phyloP scores from a whole-genome alignment of 495 filamentous ascomycete species.

The Tuber brumale region DNA sequence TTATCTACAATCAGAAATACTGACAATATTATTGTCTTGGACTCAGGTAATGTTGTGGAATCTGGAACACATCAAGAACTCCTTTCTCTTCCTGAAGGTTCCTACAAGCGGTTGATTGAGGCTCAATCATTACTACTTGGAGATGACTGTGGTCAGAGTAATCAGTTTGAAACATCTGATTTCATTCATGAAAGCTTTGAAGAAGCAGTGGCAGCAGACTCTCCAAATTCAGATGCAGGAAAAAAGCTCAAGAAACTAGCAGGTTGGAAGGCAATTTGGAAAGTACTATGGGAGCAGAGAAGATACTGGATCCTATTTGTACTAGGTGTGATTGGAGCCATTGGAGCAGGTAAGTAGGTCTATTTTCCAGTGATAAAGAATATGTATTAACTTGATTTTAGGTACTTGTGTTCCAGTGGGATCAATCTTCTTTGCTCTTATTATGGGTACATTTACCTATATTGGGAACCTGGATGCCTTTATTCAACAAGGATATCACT shows the following conservation, averaged over 20 bases:
- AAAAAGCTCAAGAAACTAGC: slow-evolving; percentile 18
- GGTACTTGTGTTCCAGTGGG: slow-evolving; percentile 48
- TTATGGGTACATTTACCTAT: slow-evolving; percentile 49
- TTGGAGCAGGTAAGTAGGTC: slow-evolving; percentile 50
- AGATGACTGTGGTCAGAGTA: background rate
- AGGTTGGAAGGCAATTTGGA: slow-evolving; percentile 44
- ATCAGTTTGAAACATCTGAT: background rate
- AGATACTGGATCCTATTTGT: slow-evolving; percentile 48
- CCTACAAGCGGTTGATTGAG: slow-evolving; percentile 38
- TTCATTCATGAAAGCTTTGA: background rate
- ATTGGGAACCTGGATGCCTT: slow-evolving; percentile 44
- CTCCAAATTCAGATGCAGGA: background rate
- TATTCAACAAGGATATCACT: slow-evolving; percentile 49
- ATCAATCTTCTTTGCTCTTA: slow-evolving; percentile 49
- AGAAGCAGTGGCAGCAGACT: background rate
- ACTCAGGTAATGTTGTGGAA: slow-evolving; percentile 55
- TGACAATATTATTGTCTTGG: slow-evolving; percentile 59
- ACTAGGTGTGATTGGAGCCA: slow-evolving; percentile 46
- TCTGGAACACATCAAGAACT: slow-evolving; percentile 77
- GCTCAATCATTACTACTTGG: slow-evolving; percentile 32
- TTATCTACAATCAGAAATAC: slow-evolving; percentile 56
- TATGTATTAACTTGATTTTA: slow-evolving; percentile 21
- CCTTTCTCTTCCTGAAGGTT: slow-evolving; percentile 47
- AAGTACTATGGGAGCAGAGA: slow-evolving; percentile 49
- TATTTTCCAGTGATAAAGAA: background rate